Evolutionary conservation across 1,139 yeast genomes (phyloP), one percentile per base, ranked within the genome.

Genomic region (Debaryomyces psychrophilus): DNA sequence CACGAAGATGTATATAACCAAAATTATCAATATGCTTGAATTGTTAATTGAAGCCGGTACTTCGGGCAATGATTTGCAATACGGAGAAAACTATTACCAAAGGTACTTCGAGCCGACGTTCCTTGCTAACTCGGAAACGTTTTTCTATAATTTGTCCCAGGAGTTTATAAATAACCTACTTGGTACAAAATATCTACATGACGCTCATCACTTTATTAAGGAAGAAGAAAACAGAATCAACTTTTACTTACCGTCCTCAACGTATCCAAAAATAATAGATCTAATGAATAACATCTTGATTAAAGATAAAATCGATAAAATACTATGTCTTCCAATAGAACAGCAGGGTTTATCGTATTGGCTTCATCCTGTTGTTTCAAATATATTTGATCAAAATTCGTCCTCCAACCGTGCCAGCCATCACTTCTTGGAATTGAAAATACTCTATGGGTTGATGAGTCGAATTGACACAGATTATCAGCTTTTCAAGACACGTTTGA

Each of bases 11-110:
- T 68, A 81, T 36, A 75, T 89, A 43, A 81, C 83, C 52, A 76
- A 85, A 28, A 65, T 83, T 8, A 77, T 90, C 8, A 75, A 73
- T 43, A 88, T 92, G 92, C 77, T 90, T 61, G 95, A 88, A 56
- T 51, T 66, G 43, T 57, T 75, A 31, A 66, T 67, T 20, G 77
- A 79, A 78, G 20, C 66, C 77, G 25, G 18, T 8, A 37, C 14
- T 28, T 37, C 70, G 70, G 44, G 78, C 59, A 64, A 48, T 43
- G 75, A 75, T 12, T 47, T 61, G 7, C 65, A 56, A 40, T 61
- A 60, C 22, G 76, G 73, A 1, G 85, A 80, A 41, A 82, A 75
- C 47, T 85, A 83, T 54, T 90, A 87, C 60, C 71, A 76, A 36
- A 75, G 74, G 22, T 76, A 71, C 38, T 88, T 90, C 62, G 97